phyloP scores from a whole-genome alignment of 2,329 filamentous ascomycete genomes.

The Scorias spongiosa region DNA sequence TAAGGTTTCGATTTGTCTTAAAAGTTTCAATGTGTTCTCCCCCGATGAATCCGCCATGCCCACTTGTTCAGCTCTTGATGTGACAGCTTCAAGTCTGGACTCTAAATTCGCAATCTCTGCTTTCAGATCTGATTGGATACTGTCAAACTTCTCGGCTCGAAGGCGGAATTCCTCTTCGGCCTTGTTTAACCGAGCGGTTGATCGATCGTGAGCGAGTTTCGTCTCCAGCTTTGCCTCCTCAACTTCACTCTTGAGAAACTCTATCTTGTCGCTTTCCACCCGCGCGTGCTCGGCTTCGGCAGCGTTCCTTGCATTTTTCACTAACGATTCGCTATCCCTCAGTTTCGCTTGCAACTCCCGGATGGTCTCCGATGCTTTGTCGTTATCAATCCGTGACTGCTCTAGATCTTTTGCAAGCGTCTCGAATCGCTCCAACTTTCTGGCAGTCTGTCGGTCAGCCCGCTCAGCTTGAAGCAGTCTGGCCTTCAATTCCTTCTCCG shows the following conservation, averaged over 20 bases:
- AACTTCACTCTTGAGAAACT: slow-evolving; percentile 49
- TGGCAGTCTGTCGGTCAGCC: slow-evolving; percentile 39
- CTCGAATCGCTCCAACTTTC: slow-evolving; percentile 45
- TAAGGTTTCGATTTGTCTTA: slow-evolving; percentile 86
- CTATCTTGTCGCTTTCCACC: slow-evolving; percentile 42
- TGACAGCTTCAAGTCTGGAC: slow-evolving; percentile 76
- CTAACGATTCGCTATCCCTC: slow-evolving; percentile 49
- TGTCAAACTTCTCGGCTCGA: slow-evolving; percentile 53
- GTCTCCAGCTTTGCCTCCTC: slow-evolving; percentile 57
- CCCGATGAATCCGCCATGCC: slow-evolving; percentile 59
- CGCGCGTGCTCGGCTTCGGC: slow-evolving; percentile 53
- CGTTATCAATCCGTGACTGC: slow-evolving; percentile 17
- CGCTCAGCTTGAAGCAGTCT: slow-evolving; percentile 46
- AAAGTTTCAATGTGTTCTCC: slow-evolving; percentile 43
- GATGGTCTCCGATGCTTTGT: slow-evolving; percentile 42
- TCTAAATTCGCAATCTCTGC: slow-evolving; percentile 66
- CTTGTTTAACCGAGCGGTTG: slow-evolving; percentile 53
- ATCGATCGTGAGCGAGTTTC: slow-evolving; percentile 55
- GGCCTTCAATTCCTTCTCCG: slow-evolving; percentile 44
- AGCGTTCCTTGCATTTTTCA: slow-evolving; percentile 51
- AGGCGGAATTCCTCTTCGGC: slow-evolving; percentile 58
- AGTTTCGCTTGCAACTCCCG: slow-evolving; percentile 55
- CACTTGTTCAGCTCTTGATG: slow-evolving; percentile 73
- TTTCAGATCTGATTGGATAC: slow-evolving; percentile 61
- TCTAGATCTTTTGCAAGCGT: slow-evolving; percentile 32